phyloP scores from a whole-genome alignment of 2,329 filamentous ascomycete species.

The Xylaria sp. region DNA sequence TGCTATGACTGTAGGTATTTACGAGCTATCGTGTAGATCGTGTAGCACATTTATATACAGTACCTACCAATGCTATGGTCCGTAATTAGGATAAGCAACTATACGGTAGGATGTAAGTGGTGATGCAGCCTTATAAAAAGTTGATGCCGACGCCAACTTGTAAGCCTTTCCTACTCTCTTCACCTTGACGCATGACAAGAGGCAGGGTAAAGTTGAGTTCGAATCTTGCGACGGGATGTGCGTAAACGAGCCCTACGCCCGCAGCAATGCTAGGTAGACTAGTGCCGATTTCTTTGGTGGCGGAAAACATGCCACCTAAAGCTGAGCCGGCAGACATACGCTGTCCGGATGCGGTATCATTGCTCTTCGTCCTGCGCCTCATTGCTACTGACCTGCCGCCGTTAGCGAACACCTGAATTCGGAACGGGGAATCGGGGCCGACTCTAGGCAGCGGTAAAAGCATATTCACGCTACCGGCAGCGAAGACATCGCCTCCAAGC shows the following conservation, averaged over 20 bases:
- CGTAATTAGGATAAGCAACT: neutral
- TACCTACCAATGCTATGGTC: neutral
- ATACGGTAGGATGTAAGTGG: neutral
- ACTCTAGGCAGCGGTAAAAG: constrained; percentile 85
- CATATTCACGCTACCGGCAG: constrained; percentile 87
- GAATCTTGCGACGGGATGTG: constrained; percentile 91
- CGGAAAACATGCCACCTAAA: constrained; percentile 64
- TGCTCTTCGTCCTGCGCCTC: constrained; percentile 65
- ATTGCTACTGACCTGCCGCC: constrained; percentile 86
- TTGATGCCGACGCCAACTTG: constrained; percentile 97
- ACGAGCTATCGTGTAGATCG: neutral
- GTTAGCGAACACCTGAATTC: constrained; percentile 92
- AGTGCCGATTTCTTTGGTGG: constrained; percentile 76
- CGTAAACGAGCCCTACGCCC: constrained; percentile 92
- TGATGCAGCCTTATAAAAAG: constrained; percentile 75
- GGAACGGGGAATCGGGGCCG: constrained; percentile 83
- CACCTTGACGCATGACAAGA: constrained; percentile 81
- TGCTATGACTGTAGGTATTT: constrained; percentile 11
- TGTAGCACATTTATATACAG: constrained; percentile 25
- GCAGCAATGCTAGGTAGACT: constrained; percentile 87
- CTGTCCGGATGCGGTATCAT: constrained; percentile 49
- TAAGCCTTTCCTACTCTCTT: constrained; percentile 89
- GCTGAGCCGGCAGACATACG: constrained; percentile 59
- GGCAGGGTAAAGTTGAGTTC: constrained; percentile 96
- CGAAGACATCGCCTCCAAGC: constrained; percentile 91